Conservation (phyloP, 1,284 basidiomycete genomes). For the Inonotus obliquus region DNA sequence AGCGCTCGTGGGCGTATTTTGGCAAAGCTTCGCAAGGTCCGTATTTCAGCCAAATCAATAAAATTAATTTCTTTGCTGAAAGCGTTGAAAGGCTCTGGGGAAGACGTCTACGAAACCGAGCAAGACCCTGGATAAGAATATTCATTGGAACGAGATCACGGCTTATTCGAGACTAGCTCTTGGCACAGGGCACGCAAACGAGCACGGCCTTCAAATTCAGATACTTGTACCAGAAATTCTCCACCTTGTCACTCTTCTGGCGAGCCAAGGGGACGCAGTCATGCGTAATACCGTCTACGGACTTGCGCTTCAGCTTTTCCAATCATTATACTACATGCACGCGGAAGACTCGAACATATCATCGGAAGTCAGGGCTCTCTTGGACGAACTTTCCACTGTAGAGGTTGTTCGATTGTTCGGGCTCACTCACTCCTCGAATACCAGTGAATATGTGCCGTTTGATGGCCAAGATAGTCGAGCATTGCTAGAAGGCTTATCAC, state of each 20-base stretch:
- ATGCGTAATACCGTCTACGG: conserved; percentile 81
- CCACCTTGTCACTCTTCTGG: conserved; percentile 72
- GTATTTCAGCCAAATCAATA: conserved; percentile 16
- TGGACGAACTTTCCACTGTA: conserved; percentile 54
- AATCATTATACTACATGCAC: conserved; percentile 61
- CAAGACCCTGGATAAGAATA: conserved; percentile 60
- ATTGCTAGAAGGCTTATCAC: conserved; percentile 61
- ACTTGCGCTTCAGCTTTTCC: conserved; percentile 75
- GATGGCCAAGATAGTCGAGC: conserved; percentile 63
- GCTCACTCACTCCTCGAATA: conserved; percentile 51
- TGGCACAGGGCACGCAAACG: conserved; percentile 65
- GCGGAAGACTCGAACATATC: conserved; percentile 50
- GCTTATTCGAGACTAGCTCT: conserved; percentile 71
- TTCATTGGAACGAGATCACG: conserved; percentile 82
- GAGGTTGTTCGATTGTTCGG: conserved; percentile 73
- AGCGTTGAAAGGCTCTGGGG: conserved; percentile 52
- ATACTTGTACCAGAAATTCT: conserved; percentile 80
- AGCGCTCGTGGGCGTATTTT: conserved; percentile 75
- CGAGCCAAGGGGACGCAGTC: conserved; percentile 66
- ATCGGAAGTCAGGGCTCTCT: conserved; percentile 54
- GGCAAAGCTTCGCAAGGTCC: conserved; percentile 72
- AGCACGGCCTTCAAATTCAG: conserved; percentile 60
- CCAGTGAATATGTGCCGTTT: conserved; percentile 56
- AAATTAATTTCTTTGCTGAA: background rate
- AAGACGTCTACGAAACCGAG: conserved; percentile 66